Base-by-base conservation (phyloP, 2,329 filamentous ascomycete genomes). In the Epicoccum sorghinum region DNA sequence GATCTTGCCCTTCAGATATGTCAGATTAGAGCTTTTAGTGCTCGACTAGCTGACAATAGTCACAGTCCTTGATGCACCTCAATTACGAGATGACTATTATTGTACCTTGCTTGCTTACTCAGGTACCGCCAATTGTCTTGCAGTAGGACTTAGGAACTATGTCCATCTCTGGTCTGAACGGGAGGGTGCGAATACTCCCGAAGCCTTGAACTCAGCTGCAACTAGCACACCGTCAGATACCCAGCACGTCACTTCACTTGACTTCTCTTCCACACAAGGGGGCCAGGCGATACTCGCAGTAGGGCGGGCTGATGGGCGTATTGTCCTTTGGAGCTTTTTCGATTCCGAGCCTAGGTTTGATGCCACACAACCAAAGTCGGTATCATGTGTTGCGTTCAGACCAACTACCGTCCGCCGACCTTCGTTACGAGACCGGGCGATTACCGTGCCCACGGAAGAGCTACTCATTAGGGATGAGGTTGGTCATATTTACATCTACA, bases 41-140 rank as follows among this genome's bases (percentile, higher is more conserved):
- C 41, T 49, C 30, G 5, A 33, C 14, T 38, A 56, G 30, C 70
- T 82, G 51, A 81, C 67, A 53, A 13, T 2, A 23, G 14, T 58
- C 27, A 89, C 86, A 77, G 89, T 97, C 6, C 82, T 99, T 4
- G 91, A 97, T 76, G 93, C 93, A 7, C 92, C 93, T 3, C 85
- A 86, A 46, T 80, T 98, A n/a, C 86, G 91, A 52, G 92, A 98
- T 66, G 93, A 99, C 74, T 99, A 93, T 72, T 99, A 99, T 72
- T 97, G 92, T 76, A 95, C 93, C 0, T 82, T 93, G 2, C 81
- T 99, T 48, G 91, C 95, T 8, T 98, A 96, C 73, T 96, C 89
- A 0, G 75, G 83, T 36, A 89, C 85, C 7, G 84, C 86, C 45
- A 84, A 89, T 47, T 90, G 88, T 12, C 82, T 99, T 13, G 93